Conservation (phyloP, 2,329 filamentous ascomycete species). For the Penicillium sp. region DNA sequence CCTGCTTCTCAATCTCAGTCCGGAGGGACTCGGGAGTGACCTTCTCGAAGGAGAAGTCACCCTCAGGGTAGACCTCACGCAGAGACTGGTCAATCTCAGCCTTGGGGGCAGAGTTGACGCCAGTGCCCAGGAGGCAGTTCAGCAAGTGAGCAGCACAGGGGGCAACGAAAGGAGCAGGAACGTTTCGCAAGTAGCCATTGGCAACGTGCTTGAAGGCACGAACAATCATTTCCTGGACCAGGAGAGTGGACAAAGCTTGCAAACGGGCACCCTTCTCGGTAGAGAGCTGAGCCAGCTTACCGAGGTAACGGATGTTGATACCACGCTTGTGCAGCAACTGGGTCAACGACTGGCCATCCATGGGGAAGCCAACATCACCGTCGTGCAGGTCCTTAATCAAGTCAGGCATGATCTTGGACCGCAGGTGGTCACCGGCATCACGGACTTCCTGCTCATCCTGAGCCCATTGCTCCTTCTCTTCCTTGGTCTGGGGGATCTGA, state of each 20-base stretch:
- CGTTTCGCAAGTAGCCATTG: conserved; percentile 73
- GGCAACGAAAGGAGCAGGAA: conserved; percentile 78
- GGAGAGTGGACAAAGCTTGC: conserved; percentile 73
- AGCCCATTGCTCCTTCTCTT: conserved; percentile 80
- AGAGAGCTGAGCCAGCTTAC: conserved; percentile 72
- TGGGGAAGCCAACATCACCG: conserved; percentile 93
- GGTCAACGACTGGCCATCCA: conserved; percentile 93
- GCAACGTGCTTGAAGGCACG: conserved; percentile 93
- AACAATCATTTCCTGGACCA: conserved; percentile 90
- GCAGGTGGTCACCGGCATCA: conserved; percentile 76
- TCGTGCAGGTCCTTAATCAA: conserved; percentile 84
- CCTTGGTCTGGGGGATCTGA: conserved; percentile 83
- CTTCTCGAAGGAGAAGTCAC: conserved; percentile 77
- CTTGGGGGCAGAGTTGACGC: conserved; percentile 73
- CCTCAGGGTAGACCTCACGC: conserved; percentile 75
- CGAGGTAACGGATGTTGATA: conserved; percentile 96
- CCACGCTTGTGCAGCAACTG: conserved; percentile 91
- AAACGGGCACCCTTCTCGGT: conserved; percentile 69
- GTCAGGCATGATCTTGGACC: conserved; percentile 75
- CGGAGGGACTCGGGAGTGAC: conserved; percentile 73
- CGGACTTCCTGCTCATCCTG: conserved; percentile 88
- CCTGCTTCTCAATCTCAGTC: conserved; percentile 69
- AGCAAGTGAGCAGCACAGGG: conserved; percentile 82
- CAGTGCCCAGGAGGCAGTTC: conserved; percentile 84
- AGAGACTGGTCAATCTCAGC: conserved; percentile 76